These are phyloP conservation scores for Candida namnaoensis DNA, from an alignment of 805 yeast species.

Conservation along the genomic window DNA sequence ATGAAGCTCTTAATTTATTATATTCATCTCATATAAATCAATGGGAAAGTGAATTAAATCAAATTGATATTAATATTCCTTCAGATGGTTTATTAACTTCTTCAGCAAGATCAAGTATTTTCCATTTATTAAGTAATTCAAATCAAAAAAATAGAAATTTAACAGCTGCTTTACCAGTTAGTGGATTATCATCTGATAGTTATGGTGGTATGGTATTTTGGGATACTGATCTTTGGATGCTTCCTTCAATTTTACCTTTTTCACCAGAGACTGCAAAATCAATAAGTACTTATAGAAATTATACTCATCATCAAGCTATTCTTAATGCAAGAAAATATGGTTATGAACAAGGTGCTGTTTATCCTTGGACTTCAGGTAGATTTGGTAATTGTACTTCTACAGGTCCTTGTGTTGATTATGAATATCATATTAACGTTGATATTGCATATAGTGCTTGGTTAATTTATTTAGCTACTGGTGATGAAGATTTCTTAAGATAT, in stretches of 20 bases:
- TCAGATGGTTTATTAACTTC: constrained; percentile 50
- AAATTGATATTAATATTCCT: constrained; percentile 46
- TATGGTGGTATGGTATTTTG: constrained; percentile 85
- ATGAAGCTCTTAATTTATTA: constrained; percentile 23
- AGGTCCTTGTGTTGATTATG: constrained; percentile 80
- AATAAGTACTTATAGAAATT: constrained; percentile 50
- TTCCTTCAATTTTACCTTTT: constrained; percentile 63
- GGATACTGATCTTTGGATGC: constrained; percentile 85
- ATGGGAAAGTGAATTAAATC: constrained; percentile 46
- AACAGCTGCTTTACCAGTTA: constrained; percentile 54
- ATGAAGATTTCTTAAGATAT: constrained; percentile 39
- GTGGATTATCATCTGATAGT: constrained; percentile 74
- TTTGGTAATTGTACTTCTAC: constrained; percentile 80
- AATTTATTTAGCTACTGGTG: constrained; percentile 55
- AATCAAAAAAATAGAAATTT: constrained; percentile 45
- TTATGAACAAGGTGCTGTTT: constrained; percentile 43
- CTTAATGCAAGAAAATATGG: constrained; percentile 45
- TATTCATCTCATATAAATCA: constrained; percentile 33
- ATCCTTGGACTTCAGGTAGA: constrained; percentile 82
- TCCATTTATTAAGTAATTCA: constrained; percentile 64
- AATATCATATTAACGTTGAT: constrained; percentile 74
- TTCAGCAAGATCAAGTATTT: constrained; percentile 63
- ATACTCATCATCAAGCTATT: constrained; percentile 53
- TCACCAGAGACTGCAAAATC: constrained; percentile 57
- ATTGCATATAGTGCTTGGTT: constrained; percentile 64